Evolutionary conservation across 192 early-diverging fungal species (phyloP).

Genomic region (Coemansia sp.): DNA sequence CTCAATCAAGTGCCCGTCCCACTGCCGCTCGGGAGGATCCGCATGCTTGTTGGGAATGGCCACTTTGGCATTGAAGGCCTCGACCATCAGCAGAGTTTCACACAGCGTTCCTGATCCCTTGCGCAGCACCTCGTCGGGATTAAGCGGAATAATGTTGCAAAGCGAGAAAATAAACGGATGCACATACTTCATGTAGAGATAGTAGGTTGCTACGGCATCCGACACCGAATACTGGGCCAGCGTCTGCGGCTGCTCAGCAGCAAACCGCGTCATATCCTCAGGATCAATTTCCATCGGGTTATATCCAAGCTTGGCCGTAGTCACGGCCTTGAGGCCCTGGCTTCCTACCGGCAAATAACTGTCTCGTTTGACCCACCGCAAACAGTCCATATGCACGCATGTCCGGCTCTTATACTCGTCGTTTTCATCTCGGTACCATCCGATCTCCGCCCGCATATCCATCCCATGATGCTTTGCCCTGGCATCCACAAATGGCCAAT

Average conservation of each 20-base stretch:
- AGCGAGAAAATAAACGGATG: conserved; percentile 99
- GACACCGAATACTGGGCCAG: conserved; percentile 98
- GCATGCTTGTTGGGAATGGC: conserved; percentile 97
- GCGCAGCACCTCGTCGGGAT: conserved; percentile 94
- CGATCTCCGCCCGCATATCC: conserved; percentile 85
- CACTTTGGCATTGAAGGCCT: conserved; percentile 83
- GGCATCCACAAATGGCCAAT: conserved; percentile 96
- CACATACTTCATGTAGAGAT: conserved; percentile 99
- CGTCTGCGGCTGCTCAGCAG: conserved; percentile 84
- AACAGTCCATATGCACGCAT: conserved; percentile 93
- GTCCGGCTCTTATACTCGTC: conserved; percentile 86
- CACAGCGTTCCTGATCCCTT: conserved; percentile 96
- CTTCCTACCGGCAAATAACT: conserved; percentile 94
- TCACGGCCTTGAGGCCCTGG: conserved; percentile 96
- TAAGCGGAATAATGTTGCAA: conserved; percentile 97
- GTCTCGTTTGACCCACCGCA: conserved; percentile 98
- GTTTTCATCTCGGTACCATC: conserved; percentile 73
- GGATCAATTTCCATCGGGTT: conserved; percentile 98
- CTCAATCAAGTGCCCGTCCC: conserved; percentile 86
- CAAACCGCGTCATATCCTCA: conserved; percentile 97
- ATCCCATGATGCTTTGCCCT: conserved; percentile 78
- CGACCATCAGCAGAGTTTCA: conserved; percentile 94
- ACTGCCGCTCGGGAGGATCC: conserved; percentile 74
- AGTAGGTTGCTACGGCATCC: conserved; percentile 99
- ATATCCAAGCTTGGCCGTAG: conserved; percentile 92